Base-by-base conservation (phyloP, 2,329 filamentous ascomycete genomes). In the Diplodia corticola region DNA sequence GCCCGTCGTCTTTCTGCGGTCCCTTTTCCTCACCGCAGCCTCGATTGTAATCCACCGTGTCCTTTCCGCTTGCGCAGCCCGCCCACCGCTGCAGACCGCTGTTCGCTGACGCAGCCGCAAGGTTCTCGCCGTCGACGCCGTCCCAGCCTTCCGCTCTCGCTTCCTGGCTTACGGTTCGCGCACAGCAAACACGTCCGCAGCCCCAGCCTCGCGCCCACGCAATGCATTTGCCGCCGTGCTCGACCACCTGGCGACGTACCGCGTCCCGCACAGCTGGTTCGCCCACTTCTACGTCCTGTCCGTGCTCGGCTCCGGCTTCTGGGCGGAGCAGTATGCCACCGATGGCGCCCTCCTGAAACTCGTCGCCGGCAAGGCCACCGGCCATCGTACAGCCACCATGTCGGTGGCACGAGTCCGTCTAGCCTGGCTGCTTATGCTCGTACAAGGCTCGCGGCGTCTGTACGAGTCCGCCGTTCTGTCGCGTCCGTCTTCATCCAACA, bases 221-320 rank as follows among this genome's bases (percentile, higher is more conserved):
- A 69, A 70, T 15, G 17, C 54, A 20, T 6, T 72, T 53, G 64
- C 54, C 20, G 69, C 66, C 24, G 59, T 81, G 53, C 79, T 88
- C 67, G 85, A 88, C 71, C 75, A 74, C 66, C 72, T 85, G 22
- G 83, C 85, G 37, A 79, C 77, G 44, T 76, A 85, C 70, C 86
- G 86, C 74, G 89, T 97, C 40, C 93, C 94, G 24, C 95, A 98
- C 79, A 85, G 85, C 68, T 98, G 91, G 88, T 98, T 98, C 77
- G 85, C 84, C 50, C 91, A 95, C 71, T 98, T 97, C 80, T 98
- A 99, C 76, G 74, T 91, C 63, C 76, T 88, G 40, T 94, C 91
- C 3, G 79, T 93, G 4, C 74, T 81, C 1, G 88, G 86, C 67
- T 93, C 91, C 0, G 72, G 87, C 4, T 90, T 93, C 76, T 97